phyloP scores from a whole-genome alignment of 495 filamentous ascomycete genomes.

The Penicillium salamii region DNA sequence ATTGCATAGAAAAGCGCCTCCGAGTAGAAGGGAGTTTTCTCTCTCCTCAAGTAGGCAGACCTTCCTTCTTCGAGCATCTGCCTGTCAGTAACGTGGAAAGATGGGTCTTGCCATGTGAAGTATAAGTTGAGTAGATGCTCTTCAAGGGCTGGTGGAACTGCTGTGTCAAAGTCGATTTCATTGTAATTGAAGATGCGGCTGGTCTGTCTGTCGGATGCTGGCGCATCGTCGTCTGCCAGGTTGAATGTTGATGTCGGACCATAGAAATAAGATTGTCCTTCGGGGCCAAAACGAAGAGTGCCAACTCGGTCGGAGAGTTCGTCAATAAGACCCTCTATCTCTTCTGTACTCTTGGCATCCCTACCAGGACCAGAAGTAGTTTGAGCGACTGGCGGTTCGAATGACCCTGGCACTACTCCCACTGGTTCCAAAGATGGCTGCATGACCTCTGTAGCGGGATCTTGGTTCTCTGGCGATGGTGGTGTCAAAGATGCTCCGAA shows the following conservation, averaged over 20 bases:
- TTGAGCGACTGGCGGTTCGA: neutral
- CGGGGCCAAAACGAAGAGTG: slow-evolving; percentile 19
- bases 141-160: slow-evolving; percentile 19
- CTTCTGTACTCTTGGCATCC: neutral
- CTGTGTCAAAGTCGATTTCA: slow-evolving; percentile 10
- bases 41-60: slow-evolving; percentile 6
- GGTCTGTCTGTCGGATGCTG: slow-evolving; percentile 2
- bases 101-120: slow-evolving; percentile 38
- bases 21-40: slow-evolving; percentile 32
- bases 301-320: slow-evolving; percentile 28
- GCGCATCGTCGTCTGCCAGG: slow-evolving; percentile 9
- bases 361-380: neutral
- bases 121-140: slow-evolving; percentile 34
- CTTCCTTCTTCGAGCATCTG: slow-evolving; percentile 20
- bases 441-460: neutral
- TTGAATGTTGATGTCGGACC: slow-evolving; percentile 24
- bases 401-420: neutral
- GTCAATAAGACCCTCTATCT: slow-evolving; percentile 12
- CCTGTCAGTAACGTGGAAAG: slow-evolving; percentile 28
- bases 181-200: slow-evolving; percentile 8
- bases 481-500: neutral
- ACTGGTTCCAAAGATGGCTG: neutral
- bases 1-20: slow-evolving; percentile 33
- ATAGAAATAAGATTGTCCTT: slow-evolving; percentile 11
- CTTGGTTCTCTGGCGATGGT: neutral